Evolutionary conservation across 1,139 yeast species (phyloP).

Genomic region (Magnusiomyces starmeri): DNA sequence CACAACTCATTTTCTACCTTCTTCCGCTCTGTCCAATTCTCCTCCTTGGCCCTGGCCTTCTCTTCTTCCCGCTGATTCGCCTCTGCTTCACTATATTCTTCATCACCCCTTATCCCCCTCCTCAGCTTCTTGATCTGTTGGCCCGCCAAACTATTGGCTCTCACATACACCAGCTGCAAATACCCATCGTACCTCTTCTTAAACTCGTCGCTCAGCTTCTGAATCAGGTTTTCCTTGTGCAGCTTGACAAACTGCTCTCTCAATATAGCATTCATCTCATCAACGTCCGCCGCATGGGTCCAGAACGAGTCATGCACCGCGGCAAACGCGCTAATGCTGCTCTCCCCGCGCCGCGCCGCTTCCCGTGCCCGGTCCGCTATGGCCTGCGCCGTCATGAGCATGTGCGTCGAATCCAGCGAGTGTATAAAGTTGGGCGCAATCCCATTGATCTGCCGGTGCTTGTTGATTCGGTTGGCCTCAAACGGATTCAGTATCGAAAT

Average conservation of each 20-base stretch:
- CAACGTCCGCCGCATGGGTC: conserved; percentile 91
- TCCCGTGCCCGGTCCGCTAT: conserved; percentile 23
- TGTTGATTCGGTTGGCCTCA: conserved; percentile 63
- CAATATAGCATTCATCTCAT: conserved; percentile 59
- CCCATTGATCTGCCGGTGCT: conserved; percentile 75
- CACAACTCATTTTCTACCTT: neutral
- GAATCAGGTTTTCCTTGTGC: conserved; percentile 65
- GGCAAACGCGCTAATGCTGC: conserved; percentile 62
- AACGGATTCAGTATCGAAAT: conserved; percentile 72
- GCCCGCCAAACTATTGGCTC: conserved; percentile 39
- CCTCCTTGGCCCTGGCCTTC: neutral
- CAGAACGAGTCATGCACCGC: conserved; percentile 97
- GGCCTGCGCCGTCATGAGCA: conserved; percentile 79
- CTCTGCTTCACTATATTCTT: neutral
- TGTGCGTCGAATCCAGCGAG: conserved; percentile 93
- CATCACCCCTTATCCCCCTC: neutral
- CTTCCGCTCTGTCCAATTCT: neutral
- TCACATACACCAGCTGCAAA: conserved; percentile 43
- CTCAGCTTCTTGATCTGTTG: conserved; percentile 17
- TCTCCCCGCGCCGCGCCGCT: conserved; percentile 23
- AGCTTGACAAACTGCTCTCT: conserved; percentile 75
- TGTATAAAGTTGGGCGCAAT: conserved; percentile 95
- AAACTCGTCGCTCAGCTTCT: conserved; percentile 64
- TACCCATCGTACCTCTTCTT: conserved; percentile 64
- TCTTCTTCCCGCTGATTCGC: neutral